A percentile compares a stretch with the other conserved stretches of the same genome.
Conservation (phyloP, 2,329 filamentous ascomycete species). For the Coniosporium tulheliwenetii region DNA sequence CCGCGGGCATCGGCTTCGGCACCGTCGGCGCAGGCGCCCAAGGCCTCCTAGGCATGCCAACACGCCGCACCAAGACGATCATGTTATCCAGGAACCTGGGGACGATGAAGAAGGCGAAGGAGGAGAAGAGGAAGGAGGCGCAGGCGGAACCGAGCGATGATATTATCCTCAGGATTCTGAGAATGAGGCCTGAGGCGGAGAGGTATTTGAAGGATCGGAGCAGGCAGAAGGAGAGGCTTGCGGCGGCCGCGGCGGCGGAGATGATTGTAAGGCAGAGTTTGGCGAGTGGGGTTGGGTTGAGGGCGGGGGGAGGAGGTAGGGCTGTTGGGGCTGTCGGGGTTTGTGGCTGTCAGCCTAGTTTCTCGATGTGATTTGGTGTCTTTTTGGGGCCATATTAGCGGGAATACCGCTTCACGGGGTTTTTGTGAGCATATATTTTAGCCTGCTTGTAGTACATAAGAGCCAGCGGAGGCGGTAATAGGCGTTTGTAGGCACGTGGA, state of each 20-base stretch:
- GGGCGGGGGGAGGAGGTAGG: too few relatives aligned
- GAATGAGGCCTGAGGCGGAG: conserved; percentile 85
- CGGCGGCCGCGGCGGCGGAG: conserved; percentile 78
- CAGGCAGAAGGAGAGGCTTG: conserved; percentile 84
- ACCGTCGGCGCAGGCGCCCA: conserved; percentile 18
- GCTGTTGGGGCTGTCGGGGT: too few relatives aligned
- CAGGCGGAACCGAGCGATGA: conserved; percentile 96
- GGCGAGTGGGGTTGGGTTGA: conserved; percentile 33
- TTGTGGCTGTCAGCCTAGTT: too few relatives aligned
- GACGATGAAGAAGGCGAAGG: conserved; percentile 90
- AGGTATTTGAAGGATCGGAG: conserved; percentile 80
- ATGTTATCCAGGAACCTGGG: conserved; percentile 90
- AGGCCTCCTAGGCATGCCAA: conserved; percentile 46
- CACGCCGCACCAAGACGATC: conserved; percentile 41
- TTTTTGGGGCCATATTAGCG: too few relatives aligned
- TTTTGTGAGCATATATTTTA: too few relatives aligned
- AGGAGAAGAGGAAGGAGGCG: conserved; percentile 87
- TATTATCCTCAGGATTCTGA: conserved; percentile 87
- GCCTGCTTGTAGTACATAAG: too few relatives aligned
- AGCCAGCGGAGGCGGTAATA: too few relatives aligned
- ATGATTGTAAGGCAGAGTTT: conserved; percentile 91
- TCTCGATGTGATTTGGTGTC: too few relatives aligned
- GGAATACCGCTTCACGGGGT: too few relatives aligned
- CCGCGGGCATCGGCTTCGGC: conserved; percentile 21
- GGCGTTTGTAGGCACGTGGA: too few relatives aligned